A percentile compares a stretch with the other conserved stretches of the same genome.
These are phyloP conservation scores for Aquilaria yunnanensis DNA, from an alignment of 345 rosid genomes.

Conservation along the genomic window DNA sequence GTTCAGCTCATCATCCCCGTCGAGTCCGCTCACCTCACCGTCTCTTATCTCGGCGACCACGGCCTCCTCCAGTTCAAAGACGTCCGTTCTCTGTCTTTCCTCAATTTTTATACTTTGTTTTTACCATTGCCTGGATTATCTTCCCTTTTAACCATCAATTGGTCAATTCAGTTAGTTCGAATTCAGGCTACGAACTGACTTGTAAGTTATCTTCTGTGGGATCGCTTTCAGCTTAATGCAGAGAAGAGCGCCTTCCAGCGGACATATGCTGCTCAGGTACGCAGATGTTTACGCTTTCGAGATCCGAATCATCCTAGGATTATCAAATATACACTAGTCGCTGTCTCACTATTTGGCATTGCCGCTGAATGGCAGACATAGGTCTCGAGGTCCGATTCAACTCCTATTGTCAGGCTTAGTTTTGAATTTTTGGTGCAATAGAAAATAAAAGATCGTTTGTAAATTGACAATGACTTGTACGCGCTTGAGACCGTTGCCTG, in stretches of 20 bases:
- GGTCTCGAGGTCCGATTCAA: no score
- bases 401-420: no score
- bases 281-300: background rate
- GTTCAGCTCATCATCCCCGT: constrained; percentile 88
- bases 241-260: constrained; percentile 96
- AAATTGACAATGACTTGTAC: no score
- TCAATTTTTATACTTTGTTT: background rate
- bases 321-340: no score
- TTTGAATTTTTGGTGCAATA: no score
- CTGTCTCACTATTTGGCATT: no score
- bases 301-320: no score
- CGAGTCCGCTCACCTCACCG: constrained; percentile 86
- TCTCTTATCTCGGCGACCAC: constrained; percentile 85
- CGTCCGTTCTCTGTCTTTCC: constrained; percentile 35
- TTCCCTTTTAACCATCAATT: background rate
- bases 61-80: constrained; percentile 97
- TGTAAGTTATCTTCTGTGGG: background rate
- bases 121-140: background rate
- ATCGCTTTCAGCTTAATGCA: constrained; percentile 62
- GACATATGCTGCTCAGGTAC: constrained; percentile 92
- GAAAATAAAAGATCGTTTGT: no score
- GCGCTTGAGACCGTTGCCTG: no score
- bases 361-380: no score
- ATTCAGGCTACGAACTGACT: background rate
- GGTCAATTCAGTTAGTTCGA: no score